Evolutionary conservation across 371 early-diverging fungal genomes (phyloP).

Genomic region (Saksenaea vasiformis): DNA sequence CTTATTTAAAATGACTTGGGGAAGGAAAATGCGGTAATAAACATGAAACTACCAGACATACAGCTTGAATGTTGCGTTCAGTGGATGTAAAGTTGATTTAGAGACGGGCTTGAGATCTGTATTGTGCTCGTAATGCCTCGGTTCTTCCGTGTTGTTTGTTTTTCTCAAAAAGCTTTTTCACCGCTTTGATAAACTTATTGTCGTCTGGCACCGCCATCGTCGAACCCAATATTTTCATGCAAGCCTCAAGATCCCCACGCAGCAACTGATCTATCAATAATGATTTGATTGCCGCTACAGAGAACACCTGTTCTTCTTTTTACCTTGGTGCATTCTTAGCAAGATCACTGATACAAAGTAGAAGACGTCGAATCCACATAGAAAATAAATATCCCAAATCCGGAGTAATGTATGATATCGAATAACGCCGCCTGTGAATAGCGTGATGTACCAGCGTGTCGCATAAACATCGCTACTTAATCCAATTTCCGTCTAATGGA

Average conservation of each 20-base stretch:
- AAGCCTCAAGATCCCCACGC: slow-evolving; percentile 49
- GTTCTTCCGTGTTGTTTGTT: background rate
- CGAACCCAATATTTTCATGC: slow-evolving; percentile 53
- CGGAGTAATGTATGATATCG: slow-evolving; percentile 58
- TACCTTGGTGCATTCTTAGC: slow-evolving; percentile 60
- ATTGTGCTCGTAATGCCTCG: background rate
- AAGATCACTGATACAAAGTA: slow-evolving; percentile 60
- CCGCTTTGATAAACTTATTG: slow-evolving; percentile 44
- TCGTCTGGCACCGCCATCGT: slow-evolving; percentile 58
- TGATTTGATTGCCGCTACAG: background rate
- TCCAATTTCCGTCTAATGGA: slow-evolving; percentile 47
- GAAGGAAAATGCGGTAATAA: too few species aligned
- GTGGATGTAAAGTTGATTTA: background rate
- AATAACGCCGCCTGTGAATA: slow-evolving; percentile 63
- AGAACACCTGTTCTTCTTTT: slow-evolving; percentile 3
- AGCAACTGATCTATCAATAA: slow-evolving; percentile 38
- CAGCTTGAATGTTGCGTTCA: too few species aligned
- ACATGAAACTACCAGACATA: too few species aligned
- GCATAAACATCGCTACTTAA: slow-evolving; percentile 57
- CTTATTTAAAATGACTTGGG: too few species aligned
- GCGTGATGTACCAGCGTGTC: slow-evolving; percentile 68
- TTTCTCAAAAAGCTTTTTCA: slow-evolving; percentile 42
- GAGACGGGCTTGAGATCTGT: background rate
- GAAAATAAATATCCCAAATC: slow-evolving; percentile 64
- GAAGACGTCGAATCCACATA: slow-evolving; percentile 61